phyloP scores from a whole-genome alignment of 306 rosid genomes.

The Cicer pinnatifidum region DNA sequence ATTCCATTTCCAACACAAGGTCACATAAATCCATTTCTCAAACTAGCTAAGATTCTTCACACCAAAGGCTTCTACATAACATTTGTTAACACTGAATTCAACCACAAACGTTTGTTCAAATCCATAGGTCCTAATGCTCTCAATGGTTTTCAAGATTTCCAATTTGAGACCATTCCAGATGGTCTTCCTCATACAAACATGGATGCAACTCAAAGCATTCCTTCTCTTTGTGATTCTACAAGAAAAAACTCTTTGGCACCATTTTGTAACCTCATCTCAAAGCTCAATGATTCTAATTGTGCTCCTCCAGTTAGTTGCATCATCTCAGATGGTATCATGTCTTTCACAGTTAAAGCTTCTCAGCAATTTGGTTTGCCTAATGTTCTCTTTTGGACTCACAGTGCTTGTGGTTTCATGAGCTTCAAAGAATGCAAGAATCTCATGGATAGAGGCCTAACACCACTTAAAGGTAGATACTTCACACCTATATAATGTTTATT shows the following conservation, averaged over 20 bases:
- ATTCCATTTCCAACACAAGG: constrained; percentile 55
- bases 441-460: constrained; percentile 50
- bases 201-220: constrained; percentile 52
- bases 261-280: constrained; percentile 47
- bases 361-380: constrained; percentile 47
- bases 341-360: constrained; percentile 52
- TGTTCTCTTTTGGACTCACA: constrained; percentile 42
- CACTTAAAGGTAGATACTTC: constrained; percentile 43
- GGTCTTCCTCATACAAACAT: constrained; percentile 48
- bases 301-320: constrained; percentile 51
- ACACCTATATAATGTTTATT: background rate
- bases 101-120: constrained; percentile 50
- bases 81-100: constrained; percentile 51
- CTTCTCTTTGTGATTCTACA: constrained; percentile 47
- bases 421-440: constrained; percentile 48
- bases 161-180: constrained; percentile 51
- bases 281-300: constrained; percentile 27
- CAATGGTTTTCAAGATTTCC: constrained; percentile 43
- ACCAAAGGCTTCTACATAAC: constrained; percentile 51
- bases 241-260: constrained; percentile 37
- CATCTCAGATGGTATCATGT: constrained; percentile 51
- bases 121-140: constrained; percentile 46
- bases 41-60: constrained; percentile 53
- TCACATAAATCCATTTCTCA: constrained; percentile 55
- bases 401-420: constrained; percentile 50